Percentiles rank a stretch among this genome's conserved stretches.
phyloP scores from a whole-genome alignment of 1,284 basidiomycete genomes.

The Peniophora sp. region DNA sequence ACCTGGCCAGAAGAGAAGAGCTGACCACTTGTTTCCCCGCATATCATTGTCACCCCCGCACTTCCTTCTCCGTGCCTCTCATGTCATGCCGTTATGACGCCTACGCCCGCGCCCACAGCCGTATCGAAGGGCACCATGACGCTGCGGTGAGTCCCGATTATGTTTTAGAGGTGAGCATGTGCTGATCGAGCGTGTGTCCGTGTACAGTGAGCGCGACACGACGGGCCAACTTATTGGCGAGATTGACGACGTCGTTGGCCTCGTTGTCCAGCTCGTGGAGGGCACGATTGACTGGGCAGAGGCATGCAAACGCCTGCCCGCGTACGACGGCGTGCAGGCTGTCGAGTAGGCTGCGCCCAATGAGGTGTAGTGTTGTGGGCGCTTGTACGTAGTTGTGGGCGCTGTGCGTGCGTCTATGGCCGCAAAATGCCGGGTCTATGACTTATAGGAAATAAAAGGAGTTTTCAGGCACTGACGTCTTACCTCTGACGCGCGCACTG shows the following conservation, averaged over 20 bases:
- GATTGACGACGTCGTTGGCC: conserved; percentile 84
- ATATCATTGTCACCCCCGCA: too few relatives aligned
- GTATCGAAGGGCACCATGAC: conserved; percentile 86
- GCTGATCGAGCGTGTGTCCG: background rate
- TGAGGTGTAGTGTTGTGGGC: background rate
- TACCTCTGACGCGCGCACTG: too few relatives aligned
- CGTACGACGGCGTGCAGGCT: conserved; percentile 89
- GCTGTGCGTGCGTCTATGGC: background rate
- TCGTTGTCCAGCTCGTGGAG: conserved; percentile 71
- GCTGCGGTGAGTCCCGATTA: conserved; percentile 51
- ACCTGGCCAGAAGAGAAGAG: background rate
- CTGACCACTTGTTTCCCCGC: too few relatives aligned
- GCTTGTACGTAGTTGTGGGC: background rate
- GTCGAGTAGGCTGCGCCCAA: conserved; percentile 33
- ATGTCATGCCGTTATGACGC: background rate
- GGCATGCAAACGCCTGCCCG: conserved; percentile 67
- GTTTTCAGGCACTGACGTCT: too few relatives aligned
- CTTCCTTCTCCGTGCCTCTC: conserved; percentile 7
- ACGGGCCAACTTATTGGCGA: conserved; percentile 90
- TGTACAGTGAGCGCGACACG: conserved; percentile 82
- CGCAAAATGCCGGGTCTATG: too few relatives aligned
- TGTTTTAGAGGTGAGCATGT: background rate
- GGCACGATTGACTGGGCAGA: conserved; percentile 74
- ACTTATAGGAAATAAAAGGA: too few relatives aligned
- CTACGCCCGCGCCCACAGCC: conserved; percentile 34